Evolutionary conservation across 768 basidiomycete genomes (phyloP), one percentile per base, ranked within the genome.

Genomic region (Coprinopsis strossmayeri): DNA sequence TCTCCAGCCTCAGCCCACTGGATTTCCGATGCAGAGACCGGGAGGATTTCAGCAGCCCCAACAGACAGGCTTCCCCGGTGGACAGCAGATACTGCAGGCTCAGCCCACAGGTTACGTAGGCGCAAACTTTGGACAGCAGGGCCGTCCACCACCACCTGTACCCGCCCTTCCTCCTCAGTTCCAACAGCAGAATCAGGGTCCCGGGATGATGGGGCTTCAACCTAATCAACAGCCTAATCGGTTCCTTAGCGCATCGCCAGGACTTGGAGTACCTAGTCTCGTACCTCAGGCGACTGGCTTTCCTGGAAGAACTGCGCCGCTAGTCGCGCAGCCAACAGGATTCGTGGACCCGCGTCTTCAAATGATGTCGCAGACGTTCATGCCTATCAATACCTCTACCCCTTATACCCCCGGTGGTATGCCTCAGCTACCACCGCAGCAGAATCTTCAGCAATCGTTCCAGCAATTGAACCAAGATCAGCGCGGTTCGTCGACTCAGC

Each of bases 321-420:
- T 91, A 44, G 69, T 84, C 1, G 77, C 87, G 13, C 91, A 92
- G 58, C 66, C 74, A 46, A 92, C 91, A 4, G 91, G 91, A 18
- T 89, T 77, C 57, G 69, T 87, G 46, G 87, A 95, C 66, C 92
- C 91, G 1, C 71, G 91, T 17, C 69, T 94, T 43, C 79, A 81
- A 62, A 83, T 93, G 79, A 91, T 96, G 87, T 82, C 82, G n/a
- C 87, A 69, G 52, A 84, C 86, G 0, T 96, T 97, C 68, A 88
- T 97, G 82, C 94, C 95, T 11, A 70, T 79, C 45, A 87, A 81
- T 55, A 65, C 69, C 2, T 72, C 81, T 24, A 64, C 79, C 12
- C 81, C 78, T 5, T 85, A 82, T 60, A 71, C 72, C 34, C 66
- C 79, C 2, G 77, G 70, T 3, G 83, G 81, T 7, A 63, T 71